Percentiles rank a stretch among this genome's conserved stretches.
phyloP scores from a whole-genome alignment of 805 yeast species.

The Clavispora carvajalis region DNA sequence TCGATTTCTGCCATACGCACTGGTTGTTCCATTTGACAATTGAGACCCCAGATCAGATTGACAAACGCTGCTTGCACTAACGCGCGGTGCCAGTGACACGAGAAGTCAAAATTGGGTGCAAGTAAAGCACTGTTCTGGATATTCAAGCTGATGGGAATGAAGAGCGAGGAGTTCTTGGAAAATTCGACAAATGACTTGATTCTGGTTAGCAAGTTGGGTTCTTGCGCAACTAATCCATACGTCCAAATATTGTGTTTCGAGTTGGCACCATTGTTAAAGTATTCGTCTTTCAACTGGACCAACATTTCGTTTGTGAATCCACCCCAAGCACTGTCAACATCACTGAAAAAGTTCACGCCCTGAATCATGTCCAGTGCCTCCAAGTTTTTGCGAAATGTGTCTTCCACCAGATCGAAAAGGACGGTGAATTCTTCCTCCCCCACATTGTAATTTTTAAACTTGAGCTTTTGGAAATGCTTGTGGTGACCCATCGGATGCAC shows the following conservation, averaged over 20 bases:
- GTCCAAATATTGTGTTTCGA: slow-evolving; percentile 35
- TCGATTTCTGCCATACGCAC: slow-evolving; percentile 42
- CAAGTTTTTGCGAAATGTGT: slow-evolving; percentile 50
- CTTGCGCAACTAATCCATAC: slow-evolving; percentile 19
- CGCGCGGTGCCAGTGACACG: slow-evolving; percentile 40
- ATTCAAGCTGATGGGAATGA: slow-evolving; percentile 46
- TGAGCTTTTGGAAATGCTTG: slow-evolving; percentile 26
- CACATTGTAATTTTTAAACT: slow-evolving; percentile 43
- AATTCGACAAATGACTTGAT: slow-evolving; percentile 43
- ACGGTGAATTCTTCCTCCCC: slow-evolving; percentile 60
- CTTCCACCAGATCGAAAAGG: slow-evolving; percentile 36
- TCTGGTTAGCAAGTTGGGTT: slow-evolving; percentile 28
- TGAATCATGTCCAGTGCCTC: slow-evolving; percentile 73
- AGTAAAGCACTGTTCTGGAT: slow-evolving; percentile 4
- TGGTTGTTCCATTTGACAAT: slow-evolving; percentile 29
- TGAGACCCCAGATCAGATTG: slow-evolving; percentile 41
- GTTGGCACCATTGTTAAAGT: slow-evolving; percentile 36
- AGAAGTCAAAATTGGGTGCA: slow-evolving; percentile 6
- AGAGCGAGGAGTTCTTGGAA: slow-evolving; percentile 44
- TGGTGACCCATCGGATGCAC: slow-evolving; percentile 30
- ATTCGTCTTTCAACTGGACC: slow-evolving; percentile 63
- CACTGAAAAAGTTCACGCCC: slow-evolving; percentile 68
- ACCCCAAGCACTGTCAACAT: slow-evolving; percentile 79
- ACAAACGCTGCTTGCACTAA: slow-evolving; percentile 25
- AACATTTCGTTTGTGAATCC: slow-evolving; percentile 58